Evolutionary conservation across 2,329 filamentous ascomycete species (phyloP).

Genomic region (Escovopsis weberi): DNA sequence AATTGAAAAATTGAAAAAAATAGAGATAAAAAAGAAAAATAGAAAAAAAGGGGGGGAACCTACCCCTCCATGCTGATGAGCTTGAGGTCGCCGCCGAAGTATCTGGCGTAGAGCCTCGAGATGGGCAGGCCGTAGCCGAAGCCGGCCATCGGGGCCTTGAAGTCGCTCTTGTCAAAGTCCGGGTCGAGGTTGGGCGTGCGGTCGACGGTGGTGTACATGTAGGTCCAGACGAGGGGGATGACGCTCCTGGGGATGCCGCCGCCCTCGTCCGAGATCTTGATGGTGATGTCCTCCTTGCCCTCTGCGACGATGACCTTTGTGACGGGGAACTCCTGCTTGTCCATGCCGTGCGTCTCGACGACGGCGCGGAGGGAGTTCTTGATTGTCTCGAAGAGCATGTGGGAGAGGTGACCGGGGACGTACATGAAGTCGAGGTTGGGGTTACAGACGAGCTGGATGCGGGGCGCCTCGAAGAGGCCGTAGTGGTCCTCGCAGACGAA

Average conservation of each 20-base stretch:
- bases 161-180: constrained; percentile 97
- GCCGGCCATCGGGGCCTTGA: constrained; percentile 97
- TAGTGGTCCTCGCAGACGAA: constrained; percentile 99
- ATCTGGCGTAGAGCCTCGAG: constrained; percentile 82
- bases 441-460: constrained; percentile 91
- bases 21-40: background rate
- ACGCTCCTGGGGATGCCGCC: constrained; percentile 86
- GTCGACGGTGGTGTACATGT: constrained; percentile 99
- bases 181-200: constrained; percentile 88
- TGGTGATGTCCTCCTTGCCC: constrained; percentile 96
- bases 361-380: constrained; percentile 97
- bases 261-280: constrained; percentile 94
- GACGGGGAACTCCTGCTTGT: constrained; percentile 90
- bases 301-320: constrained; percentile 97
- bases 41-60: constrained; percentile 22
- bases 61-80: constrained; percentile 99
- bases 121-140: constrained; percentile 98
- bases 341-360: constrained; percentile 85
- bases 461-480: constrained; percentile 89
- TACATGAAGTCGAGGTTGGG: constrained; percentile 98
- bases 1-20: background rate
- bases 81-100: constrained; percentile 95
- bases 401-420: constrained; percentile 92
- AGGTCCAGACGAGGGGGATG: constrained; percentile 98
- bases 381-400: constrained; percentile 98